A percentile compares a stretch with the other conserved stretches of the same genome.
These are phyloP conservation scores for Gentiana dahurica DNA, from an alignment of 257 asterid species.

Conservation along the genomic window DNA sequence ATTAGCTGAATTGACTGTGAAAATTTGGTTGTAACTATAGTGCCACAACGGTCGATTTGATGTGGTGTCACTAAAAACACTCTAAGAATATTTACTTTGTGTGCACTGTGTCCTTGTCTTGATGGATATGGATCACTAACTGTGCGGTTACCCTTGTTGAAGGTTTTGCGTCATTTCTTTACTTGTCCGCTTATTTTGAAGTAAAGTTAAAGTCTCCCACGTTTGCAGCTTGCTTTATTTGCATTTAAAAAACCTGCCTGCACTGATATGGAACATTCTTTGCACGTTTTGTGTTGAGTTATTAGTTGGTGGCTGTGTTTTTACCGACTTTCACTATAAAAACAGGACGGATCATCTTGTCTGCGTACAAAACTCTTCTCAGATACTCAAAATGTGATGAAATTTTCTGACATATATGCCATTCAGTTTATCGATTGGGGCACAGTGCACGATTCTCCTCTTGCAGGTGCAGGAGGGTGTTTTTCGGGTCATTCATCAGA, in stretches of 20 bases:
- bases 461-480: slow-evolving; percentile 37
- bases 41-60: too few relatives aligned
- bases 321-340: slow-evolving; percentile 18
- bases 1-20: too few relatives aligned
- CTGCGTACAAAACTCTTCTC: slow-evolving; percentile 32
- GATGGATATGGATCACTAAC: too few relatives aligned
- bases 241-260: not conserved
- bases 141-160: too few relatives aligned
- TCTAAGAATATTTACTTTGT: too few relatives aligned
- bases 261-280: not conserved
- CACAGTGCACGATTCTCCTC: slow-evolving; percentile 31
- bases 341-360: slow-evolving; percentile 49
- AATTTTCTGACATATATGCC: slow-evolving; percentile 60
- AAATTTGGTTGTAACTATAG: too few relatives aligned
- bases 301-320: not conserved
- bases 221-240: not conserved
- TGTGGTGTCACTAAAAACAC: too few relatives aligned
- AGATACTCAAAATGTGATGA: slow-evolving; percentile 28
- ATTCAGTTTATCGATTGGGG: slow-evolving; percentile 60
- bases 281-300: not conserved
- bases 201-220: not conserved
- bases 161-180: too few relatives aligned
- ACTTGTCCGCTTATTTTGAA: too few relatives aligned
- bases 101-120: too few relatives aligned
- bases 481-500: slow-evolving; percentile 39